These are phyloP conservation scores for Phalaenopsis equestris DNA, from an alignment of 106 monocot species.

Conservation along the genomic window DNA sequence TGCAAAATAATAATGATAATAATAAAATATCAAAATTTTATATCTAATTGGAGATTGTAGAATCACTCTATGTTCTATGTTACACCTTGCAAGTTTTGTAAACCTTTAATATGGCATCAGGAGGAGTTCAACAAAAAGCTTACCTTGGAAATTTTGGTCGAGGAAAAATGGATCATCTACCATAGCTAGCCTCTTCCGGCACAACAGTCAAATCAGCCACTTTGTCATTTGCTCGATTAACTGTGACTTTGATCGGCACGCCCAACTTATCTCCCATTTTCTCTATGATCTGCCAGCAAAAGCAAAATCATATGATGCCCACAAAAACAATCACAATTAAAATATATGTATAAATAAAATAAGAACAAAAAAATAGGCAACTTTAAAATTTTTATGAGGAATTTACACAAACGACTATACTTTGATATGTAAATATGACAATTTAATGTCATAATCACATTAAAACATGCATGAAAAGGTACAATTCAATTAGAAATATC, in stretches of 20 bases:
- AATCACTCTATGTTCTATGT: no score
- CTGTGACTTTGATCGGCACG: constrained; percentile 48
- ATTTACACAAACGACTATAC: background rate
- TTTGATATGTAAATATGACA: background rate
- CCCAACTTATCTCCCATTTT: constrained; percentile 73
- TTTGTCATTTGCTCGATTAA: constrained; percentile 42
- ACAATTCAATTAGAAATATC: no score
- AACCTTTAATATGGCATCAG: no score
- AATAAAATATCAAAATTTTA: no score
- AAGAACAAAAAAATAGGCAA: no score
- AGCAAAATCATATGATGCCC: background rate
- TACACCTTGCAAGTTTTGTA: no score
- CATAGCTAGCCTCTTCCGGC: constrained; percentile 57
- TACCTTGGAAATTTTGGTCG: no score
- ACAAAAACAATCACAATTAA: background rate
- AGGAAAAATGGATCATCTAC: constrained; percentile 10
- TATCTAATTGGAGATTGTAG: no score
- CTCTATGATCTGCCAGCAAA: constrained; percentile 53
- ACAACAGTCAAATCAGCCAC: constrained; percentile 41
- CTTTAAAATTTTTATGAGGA: no score
- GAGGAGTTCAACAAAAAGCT: background rate
- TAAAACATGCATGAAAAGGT: no score
- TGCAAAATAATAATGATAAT: no score
- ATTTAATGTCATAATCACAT: no score
- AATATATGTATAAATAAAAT: background rate